A percentile compares a stretch with the other conserved stretches of the same genome.
These are phyloP conservation scores for Pythium periplocum DNA, from an alignment of 352 stramenopile species.

Conservation along the genomic window DNA sequence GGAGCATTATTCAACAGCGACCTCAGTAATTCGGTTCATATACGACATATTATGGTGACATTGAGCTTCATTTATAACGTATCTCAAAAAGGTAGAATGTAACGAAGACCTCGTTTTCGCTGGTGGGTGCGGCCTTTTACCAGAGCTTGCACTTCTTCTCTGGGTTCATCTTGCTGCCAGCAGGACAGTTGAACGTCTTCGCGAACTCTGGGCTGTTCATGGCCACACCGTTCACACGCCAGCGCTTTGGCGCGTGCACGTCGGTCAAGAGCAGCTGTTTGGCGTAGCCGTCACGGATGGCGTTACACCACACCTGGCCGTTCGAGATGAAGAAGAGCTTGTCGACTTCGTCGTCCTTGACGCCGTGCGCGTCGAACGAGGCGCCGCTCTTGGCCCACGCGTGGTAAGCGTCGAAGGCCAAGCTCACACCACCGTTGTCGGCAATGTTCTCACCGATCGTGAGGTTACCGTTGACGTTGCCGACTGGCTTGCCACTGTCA, in stretches of 20 bases:
- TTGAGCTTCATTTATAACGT: no score
- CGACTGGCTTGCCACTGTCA: constrained; percentile 25
- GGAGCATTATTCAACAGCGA: no score
- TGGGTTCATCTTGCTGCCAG: constrained; percentile 41
- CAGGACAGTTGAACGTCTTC: constrained; percentile 39
- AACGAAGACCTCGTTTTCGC: no score
- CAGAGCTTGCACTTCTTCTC: constrained; percentile 43
- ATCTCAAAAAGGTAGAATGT: no score
- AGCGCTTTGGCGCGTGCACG: constrained; percentile 34
- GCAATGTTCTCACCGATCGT: constrained; percentile 77
- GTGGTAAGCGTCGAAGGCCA: constrained; percentile 55
- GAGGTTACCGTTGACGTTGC: constrained; percentile 48
- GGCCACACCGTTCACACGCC: constrained; percentile 50
- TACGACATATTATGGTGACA: no score
- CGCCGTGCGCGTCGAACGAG: constrained; percentile 32
- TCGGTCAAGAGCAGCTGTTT: constrained; percentile 36
- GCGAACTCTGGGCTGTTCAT: constrained; percentile 64
- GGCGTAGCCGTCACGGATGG: constrained; percentile 30
- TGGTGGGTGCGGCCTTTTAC: constrained; percentile 11
- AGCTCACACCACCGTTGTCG: constrained; percentile 55
- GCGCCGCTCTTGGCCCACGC: constrained; percentile 14
- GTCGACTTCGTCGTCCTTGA: constrained; percentile 20
- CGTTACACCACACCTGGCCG: constrained; percentile 56
- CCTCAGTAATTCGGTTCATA: no score
- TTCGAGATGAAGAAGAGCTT: constrained; percentile 67